A percentile compares a stretch with the other conserved stretches of the same genome.
These are phyloP conservation scores for Centaurea solstitialis DNA, from an alignment of 129 eudicot species.

Conservation along the genomic window DNA sequence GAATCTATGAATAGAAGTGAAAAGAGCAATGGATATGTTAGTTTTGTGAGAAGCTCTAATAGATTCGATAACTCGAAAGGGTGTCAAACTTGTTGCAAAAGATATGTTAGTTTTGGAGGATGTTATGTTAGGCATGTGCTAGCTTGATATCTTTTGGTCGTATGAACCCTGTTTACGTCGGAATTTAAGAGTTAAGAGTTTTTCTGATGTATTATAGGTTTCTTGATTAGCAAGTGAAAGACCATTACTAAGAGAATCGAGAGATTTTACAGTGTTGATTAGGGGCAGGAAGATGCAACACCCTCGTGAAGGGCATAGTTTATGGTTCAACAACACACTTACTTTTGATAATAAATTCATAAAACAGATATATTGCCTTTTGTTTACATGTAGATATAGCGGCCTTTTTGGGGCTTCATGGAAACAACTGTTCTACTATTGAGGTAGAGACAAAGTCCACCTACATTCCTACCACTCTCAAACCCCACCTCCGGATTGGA, in stretches of 20 bases:
- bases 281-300: not conserved
- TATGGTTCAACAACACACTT: not conserved
- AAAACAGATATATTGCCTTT: not conserved
- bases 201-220: too few relatives aligned
- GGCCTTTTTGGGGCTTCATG: too few relatives aligned
- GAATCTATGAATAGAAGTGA: not conserved
- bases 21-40: not conserved
- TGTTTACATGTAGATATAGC: not conserved
- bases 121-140: not conserved
- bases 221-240: too few relatives aligned
- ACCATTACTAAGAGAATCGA: too few relatives aligned
- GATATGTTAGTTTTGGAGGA: too few relatives aligned
- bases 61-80: not conserved
- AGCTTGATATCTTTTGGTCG: too few relatives aligned
- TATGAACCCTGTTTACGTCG: too few relatives aligned
- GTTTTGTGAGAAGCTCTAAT: not conserved
- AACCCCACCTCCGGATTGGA: too few relatives aligned
- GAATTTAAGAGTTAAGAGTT: too few relatives aligned
- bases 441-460: too few relatives aligned
- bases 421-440: too few relatives aligned
- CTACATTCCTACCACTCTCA: too few relatives aligned
- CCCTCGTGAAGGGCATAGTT: not conserved
- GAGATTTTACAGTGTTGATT: not conserved
- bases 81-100: not conserved
- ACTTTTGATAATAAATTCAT: not conserved